Base-by-base conservation (phyloP, 169 alveolate genomes). In the Eimeria zaria region DNA sequence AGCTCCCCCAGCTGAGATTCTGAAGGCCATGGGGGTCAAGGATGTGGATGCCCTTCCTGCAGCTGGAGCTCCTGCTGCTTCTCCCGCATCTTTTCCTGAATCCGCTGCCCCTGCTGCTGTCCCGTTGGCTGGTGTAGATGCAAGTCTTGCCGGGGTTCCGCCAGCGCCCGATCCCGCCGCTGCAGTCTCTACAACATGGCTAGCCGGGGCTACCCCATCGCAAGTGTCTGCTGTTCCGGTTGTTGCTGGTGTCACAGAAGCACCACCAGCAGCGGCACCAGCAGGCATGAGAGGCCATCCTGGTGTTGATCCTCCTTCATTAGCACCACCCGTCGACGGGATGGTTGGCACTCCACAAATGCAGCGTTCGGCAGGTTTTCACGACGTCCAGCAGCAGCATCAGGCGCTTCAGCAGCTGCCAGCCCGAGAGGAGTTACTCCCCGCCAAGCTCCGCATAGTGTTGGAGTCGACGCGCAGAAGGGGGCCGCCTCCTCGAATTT, bases 11-110 rank as follows among this genome's bases (percentile, higher is more conserved):
- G 93, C 83, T 22, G 93, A 87, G 71, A 41, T 87, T 27, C 69
- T 87, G 62, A 71, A 62, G 36, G 93, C 81, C 27, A 87, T 87
- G 93, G 93, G 93, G 30, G 80, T 87, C 41, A 87, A 87, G 46
- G 93, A 58, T 41, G 22, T 87, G 44, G 46, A 62, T 39, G 81
- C 20, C 33, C 81, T 48, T 87, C 62, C 93, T 8, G 14, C 83
- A 24, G 60, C 67, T 39, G 67, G 83, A 30, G 55, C 73, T n/a
- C 67, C 51, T 51, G 41, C 91, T 55, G 67, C 89, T 78, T 1
- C 67, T 46, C 33, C 85, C 41, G 78, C 92, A n/a, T n/a, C n/a
- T n/a, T n/a, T n/a, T 36, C 62, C 78, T 58, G 60, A 22, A 7
- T 60, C 78, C n/a, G 41, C 78, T 84, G 60, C 44, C 24, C 67